Base-by-base conservation (phyloP, 371 early-diverging fungal species). In the Circinella umbellata region DNA sequence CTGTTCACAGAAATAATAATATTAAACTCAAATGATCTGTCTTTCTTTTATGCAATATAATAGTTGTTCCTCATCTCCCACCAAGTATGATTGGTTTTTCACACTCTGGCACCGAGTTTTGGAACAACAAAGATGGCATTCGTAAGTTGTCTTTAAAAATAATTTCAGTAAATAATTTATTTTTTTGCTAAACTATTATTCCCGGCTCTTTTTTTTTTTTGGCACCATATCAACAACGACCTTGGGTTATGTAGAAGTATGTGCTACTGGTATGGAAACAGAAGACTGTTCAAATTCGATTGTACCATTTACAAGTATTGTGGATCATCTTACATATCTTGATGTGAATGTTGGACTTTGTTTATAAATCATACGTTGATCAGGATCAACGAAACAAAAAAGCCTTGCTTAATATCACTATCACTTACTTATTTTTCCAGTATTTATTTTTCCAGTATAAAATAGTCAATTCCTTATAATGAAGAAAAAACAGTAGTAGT, bases 101-200 rank as follows among this genome's bases (percentile, higher is more conserved):
- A 4, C 75, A 74, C 39, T 55, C 64, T 17, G 75, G 75, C n/a
- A 63, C 54, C 8, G 75, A 74, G 38, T 69, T 64, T 62, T 74
- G 75, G 75, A 63, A 63, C 38, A 63, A 14, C 5, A 60, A 60
- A 54, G 51, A 67, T 17, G 36, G 42, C 42, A 18, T 47, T 51
- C 14, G 51, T 51, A n/a, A 51, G 51, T 47, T 11, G 27, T 1
- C 2, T 47, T 11, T 47, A 47, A 4, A 51, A 0, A 48, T 63
- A 63, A 54, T 18, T 47, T 65, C 46, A 27, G 27, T 27, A 27
- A 27, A 27, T 27, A 65, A 36, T 59, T 34, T 1, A n/a, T n/a
- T 34, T 6, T 66, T 37, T 53, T 27, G 10, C 57, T 11, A 8
- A 59, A 59, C 9, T 20, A 9, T 34, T 20, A 36, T 27, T 38